Percentiles rank a stretch among this genome's conserved stretches.
These are phyloP conservation scores for Cordyceps farinosa DNA, from an alignment of 2,329 filamentous ascomycete genomes.

Conservation along the genomic window DNA sequence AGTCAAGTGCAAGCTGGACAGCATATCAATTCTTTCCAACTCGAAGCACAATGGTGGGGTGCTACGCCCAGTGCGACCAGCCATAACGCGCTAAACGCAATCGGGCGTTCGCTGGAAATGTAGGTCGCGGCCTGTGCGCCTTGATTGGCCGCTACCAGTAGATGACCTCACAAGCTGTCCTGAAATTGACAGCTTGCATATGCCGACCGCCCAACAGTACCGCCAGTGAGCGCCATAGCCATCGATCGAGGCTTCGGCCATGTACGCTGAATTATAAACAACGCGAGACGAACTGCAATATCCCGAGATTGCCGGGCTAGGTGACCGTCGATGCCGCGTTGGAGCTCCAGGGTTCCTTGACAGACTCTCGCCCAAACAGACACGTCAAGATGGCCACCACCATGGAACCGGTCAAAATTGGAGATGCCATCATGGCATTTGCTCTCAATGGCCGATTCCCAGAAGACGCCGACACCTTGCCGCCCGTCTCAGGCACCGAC, in stretches of 20 bases:
- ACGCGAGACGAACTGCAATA: neutral
- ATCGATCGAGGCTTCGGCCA: neutral
- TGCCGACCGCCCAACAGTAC: neutral
- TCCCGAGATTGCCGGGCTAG: too few relatives aligned
- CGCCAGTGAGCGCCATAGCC: neutral
- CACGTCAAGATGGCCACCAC: slow-evolving; percentile 29
- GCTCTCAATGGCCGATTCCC: slow-evolving; percentile 40
- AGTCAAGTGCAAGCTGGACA: neutral
- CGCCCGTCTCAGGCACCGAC: slow-evolving; percentile 36
- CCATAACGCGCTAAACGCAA: slow-evolving; percentile 8
- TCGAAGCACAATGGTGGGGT: slow-evolving; percentile 1
- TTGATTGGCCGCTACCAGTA: neutral
- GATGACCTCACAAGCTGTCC: slow-evolving; percentile 17
- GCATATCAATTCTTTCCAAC: slow-evolving; percentile 4
- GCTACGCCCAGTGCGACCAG: neutral
- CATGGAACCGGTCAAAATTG: slow-evolving; percentile 32
- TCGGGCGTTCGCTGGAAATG: neutral
- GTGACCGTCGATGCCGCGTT: neutral
- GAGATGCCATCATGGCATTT: slow-evolving; percentile 40
- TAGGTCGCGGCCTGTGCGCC: neutral
- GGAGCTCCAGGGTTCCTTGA: neutral
- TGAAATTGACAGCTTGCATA: slow-evolving; percentile 14
- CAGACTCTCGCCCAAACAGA: neutral
- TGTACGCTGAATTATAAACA: neutral
- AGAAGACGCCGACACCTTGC: slow-evolving; percentile 36